phyloP scores from a whole-genome alignment of 164 flowering plant species.

The Saururus chinensis region DNA sequence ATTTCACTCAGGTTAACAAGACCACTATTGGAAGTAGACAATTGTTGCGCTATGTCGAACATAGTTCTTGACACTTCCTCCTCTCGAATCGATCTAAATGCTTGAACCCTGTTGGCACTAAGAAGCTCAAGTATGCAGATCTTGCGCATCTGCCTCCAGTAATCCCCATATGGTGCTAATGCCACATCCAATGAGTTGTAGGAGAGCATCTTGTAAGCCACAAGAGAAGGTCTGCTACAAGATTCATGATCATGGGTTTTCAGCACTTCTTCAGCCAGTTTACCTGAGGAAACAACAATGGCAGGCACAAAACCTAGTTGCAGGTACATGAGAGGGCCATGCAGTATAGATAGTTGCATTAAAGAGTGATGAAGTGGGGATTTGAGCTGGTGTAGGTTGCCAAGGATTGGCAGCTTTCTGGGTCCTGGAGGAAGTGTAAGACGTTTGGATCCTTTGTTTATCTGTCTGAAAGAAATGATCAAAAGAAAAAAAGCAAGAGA shows the following conservation, averaged over 20 bases:
- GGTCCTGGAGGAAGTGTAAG: background rate
- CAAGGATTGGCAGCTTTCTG: conserved; percentile 1
- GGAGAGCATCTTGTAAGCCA: background rate
- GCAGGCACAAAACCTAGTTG: conserved; percentile 2
- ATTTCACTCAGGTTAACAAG: background rate
- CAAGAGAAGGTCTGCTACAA: conserved; percentile 1
- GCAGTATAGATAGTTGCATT: background rate
- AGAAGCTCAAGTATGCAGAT: background rate
- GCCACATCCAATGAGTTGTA: background rate
- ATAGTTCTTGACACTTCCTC: background rate
- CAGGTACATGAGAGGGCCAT: conserved; percentile 1
- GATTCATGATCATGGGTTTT: background rate
- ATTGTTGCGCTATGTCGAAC: background rate
- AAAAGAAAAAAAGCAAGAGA: no score
- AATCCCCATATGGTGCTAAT: conserved; percentile 1
- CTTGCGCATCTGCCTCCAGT: conserved; percentile 2
- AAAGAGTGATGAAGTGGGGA: background rate
- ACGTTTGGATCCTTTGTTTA: no score
- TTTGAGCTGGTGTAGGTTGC: background rate
- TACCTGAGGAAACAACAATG: background rate
- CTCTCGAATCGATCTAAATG: background rate
- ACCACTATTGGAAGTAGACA: background rate
- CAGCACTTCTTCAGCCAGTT: background rate
- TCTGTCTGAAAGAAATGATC: no score
- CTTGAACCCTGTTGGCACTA: background rate